A percentile compares a stretch with the other conserved stretches of the same genome.
Evolutionary conservation across 106 monocot genomes (phyloP).

Genomic region (Cymbidium sinense): DNA sequence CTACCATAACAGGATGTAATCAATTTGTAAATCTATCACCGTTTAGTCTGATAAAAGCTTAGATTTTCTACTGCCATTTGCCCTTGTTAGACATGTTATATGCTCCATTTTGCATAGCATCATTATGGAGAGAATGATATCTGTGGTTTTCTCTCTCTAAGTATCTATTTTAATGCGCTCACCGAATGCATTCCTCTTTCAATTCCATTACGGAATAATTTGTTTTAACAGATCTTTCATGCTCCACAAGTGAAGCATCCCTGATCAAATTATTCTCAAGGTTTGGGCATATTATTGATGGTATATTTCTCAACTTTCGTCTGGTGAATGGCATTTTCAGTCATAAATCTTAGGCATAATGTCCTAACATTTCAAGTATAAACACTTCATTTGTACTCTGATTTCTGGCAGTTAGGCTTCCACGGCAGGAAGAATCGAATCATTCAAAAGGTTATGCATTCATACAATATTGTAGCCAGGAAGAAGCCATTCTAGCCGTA

Average conservation of each 20-base stretch:
- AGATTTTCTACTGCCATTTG: background rate
- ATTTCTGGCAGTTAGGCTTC: conserved; percentile 30
- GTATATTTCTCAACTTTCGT: conserved; percentile 10
- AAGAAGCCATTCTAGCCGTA: conserved; percentile 47
- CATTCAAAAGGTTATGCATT: conserved; percentile 62
- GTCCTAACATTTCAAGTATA: background rate
- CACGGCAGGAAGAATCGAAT: conserved; percentile 39
- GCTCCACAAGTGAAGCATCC: conserved; percentile 31
- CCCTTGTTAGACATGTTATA: background rate
- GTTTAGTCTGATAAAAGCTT: background rate
- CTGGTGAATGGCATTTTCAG: background rate
- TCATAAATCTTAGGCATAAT: too few species aligned
- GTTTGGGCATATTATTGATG: conserved; percentile 42
- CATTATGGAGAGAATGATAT: background rate
- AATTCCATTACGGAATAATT: background rate
- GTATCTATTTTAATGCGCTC: too few species aligned
- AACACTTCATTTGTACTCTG: background rate
- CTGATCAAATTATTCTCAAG: conserved; percentile 44
- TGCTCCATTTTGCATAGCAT: background rate
- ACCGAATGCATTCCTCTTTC: background rate
- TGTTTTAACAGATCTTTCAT: conserved; percentile 38
- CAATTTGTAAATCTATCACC: background rate
- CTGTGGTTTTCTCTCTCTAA: too few species aligned
- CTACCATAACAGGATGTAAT: too few species aligned
- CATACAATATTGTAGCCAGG: conserved; percentile 51